Evolutionary conservation across 1,284 basidiomycete species (phyloP), one percentile per base, ranked within the genome.

Genomic region (Trichosporon sp.): DNA sequence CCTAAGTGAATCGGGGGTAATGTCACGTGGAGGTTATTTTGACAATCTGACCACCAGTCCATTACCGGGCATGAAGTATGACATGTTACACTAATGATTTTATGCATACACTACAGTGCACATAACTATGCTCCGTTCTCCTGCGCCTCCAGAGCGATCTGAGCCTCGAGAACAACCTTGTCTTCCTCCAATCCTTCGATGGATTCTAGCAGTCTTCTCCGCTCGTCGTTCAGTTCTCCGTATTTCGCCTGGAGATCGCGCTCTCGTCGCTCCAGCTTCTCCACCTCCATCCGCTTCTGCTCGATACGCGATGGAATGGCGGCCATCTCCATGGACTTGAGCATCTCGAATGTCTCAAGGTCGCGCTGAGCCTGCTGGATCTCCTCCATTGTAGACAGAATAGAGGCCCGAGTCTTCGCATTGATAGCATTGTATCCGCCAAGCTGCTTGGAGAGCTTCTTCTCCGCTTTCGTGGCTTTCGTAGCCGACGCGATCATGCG

Each of bases 381-480:
- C 69, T 89, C 88, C 40, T 86, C 85, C 73, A 90, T 91, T 0
- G 87, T 85, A 44, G 87, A 85, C 1, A 80, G 81, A 37, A 95
- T 81, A 7, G 88, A 86, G 73, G 86, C 86, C 14, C 84, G 82
- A 7, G 95, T 83, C 49, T 87, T 86, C 70, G 85, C 85, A 46
- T 88, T 88, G 14, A 95, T 86, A 37, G 86, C 85, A 74, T 91
- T 87, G 80, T 99, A 99, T 2, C 96, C 96, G 44, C 94, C 95
- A 7, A 99, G 85, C 23, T 87, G 85, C 69, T 95, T 87, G 13
- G 83, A 85, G 19, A 99, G 86, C 79, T 93, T 95, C 86, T 95
- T 97, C 83, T 99, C 96, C 4, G 85, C 79, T 82, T 98, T 99
- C 44, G 86, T 81, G 0, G 91, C 89, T 73, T 89, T 90, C 56